A percentile compares a stretch with the other conserved stretches of the same genome.
phyloP scores from a whole-genome alignment of 192 early-diverging fungal species.

The Umbelopsis isabellina region DNA sequence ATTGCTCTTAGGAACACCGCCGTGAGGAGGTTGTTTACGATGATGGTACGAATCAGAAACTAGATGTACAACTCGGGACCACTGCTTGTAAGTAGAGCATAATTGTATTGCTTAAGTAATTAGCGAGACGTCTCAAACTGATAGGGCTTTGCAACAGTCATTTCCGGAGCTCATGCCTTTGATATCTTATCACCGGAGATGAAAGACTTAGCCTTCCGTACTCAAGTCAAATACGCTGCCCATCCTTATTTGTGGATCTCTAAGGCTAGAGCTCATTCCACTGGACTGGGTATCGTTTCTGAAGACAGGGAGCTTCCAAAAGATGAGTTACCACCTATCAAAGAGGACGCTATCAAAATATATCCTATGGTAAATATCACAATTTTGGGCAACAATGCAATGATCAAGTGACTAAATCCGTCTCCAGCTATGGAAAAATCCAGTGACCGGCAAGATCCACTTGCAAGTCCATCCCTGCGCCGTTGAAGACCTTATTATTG shows the following conservation, averaged over 20 bases:
- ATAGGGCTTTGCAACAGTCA: conserved; percentile 25
- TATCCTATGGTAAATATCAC: conserved; percentile 40
- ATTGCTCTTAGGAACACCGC: conserved; percentile 25
- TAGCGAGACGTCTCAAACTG: too few species aligned
- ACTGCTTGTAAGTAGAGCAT: conserved; percentile 36
- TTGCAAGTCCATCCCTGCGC: conserved; percentile 39
- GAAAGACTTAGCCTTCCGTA: conserved; percentile 39
- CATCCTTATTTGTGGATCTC: conserved; percentile 45
- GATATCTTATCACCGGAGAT: conserved; percentile 36
- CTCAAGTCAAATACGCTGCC: conserved; percentile 40
- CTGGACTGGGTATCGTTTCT: conserved; percentile 37
- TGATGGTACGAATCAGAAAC: conserved; percentile 26
- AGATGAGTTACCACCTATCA: conserved; percentile 31
- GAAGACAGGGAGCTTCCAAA: conserved; percentile 35
- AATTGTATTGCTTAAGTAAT: background rate
- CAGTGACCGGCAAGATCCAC: conserved; percentile 42
- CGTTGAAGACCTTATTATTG: conserved; percentile 41
- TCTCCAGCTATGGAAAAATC: conserved; percentile 41
- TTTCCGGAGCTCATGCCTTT: conserved; percentile 41
- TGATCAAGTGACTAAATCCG: background rate
- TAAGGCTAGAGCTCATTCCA: conserved; percentile 31
- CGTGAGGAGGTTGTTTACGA: conserved; percentile 33
- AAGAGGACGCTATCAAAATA: conserved; percentile 36
- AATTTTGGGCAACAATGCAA: background rate
- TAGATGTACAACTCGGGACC: conserved; percentile 44